Evolutionary conservation across 2,329 filamentous ascomycete genomes (phyloP), one percentile per base, ranked within the genome.

Genomic region (Dothideomycetes sp.): DNA sequence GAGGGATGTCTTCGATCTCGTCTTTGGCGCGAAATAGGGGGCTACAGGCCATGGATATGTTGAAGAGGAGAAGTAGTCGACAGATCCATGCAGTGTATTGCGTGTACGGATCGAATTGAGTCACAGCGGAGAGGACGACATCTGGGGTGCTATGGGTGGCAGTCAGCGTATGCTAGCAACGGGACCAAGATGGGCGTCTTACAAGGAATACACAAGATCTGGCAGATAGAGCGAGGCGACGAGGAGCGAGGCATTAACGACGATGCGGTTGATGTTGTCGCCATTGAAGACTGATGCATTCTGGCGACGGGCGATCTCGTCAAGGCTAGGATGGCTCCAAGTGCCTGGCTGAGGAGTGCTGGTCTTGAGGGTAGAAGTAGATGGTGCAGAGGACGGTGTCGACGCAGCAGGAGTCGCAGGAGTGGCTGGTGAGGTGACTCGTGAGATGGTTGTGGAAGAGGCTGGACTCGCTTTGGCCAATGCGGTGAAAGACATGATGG

Each of bases 251-350:
- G 72, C 58, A 58, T 93, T 94, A 61, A 79, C 77, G 19, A 77
- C 56, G 37, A 94, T 77, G 38, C 70, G 74, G 45, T 70, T 73
- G 36, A 91, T 63, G 48, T 94, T 89, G 56, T 75, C 75, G 50
- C 88, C 79, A 41, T 79, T 77, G 58, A 96, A 94, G 35, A 72
- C 83, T 11, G 79, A 77, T 15, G 79, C 80, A 58, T 84, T 80
- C 56, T 87, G 84, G 37, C 91, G 79, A 46, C 75, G 74, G 12
- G 83, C 78, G 56, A 98, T 93, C 62, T 96, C 89, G 53, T 86
- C 74, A 48, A 95, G 72, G 47, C 81, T 79, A 24, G 91, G 91
- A 59, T 98, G 91, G 54, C 79, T 77, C 89, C 91, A 98, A 56
- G 80, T 85, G 40, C 89, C 88, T 3, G 65, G 58, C 17, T 34